These are phyloP conservation scores for Aspergillus clavatus DNA, from an alignment of 2,329 filamentous ascomycete genomes.

Conservation along the genomic window DNA sequence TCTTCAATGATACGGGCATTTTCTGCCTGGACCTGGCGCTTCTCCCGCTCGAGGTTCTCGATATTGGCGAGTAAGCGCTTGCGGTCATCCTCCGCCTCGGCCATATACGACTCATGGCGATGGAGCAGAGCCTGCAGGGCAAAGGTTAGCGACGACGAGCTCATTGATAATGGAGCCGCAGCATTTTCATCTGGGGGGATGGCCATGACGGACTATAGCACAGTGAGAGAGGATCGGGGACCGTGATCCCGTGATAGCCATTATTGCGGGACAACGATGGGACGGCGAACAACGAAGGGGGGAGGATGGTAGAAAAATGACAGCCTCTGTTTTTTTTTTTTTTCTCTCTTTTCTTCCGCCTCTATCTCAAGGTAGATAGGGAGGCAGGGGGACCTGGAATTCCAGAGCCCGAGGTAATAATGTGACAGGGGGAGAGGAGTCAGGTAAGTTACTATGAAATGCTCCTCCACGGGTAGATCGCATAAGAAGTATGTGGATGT, in stretches of 20 bases:
- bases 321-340: neutral
- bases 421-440: constrained; percentile 10
- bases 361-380: neutral
- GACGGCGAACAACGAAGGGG: neutral
- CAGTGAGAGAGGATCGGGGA: constrained; percentile 28
- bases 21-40: constrained; percentile 66
- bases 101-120: constrained; percentile 91
- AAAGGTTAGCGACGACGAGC: constrained; percentile 61
- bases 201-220: constrained; percentile 28
- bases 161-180: constrained; percentile 13
- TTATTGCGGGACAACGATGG: constrained; percentile 3
- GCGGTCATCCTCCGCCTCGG: constrained; percentile 83
- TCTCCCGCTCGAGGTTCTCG: constrained; percentile 68
- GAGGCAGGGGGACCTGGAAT: constrained; percentile 7
- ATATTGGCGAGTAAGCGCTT: constrained; percentile 67
- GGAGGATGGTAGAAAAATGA: neutral
- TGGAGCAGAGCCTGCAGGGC: constrained; percentile 78
- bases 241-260: constrained; percentile 18
- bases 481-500: too few relatives aligned
- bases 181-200: constrained; percentile 19
- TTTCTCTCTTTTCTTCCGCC: neutral
- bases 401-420: constrained; percentile 10
- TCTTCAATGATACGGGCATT: constrained; percentile 78
- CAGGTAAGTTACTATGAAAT: too few relatives aligned
- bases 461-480: too few relatives aligned